Conservation (phyloP, 1,284 basidiomycete species). For the Testicularia cyperi region DNA sequence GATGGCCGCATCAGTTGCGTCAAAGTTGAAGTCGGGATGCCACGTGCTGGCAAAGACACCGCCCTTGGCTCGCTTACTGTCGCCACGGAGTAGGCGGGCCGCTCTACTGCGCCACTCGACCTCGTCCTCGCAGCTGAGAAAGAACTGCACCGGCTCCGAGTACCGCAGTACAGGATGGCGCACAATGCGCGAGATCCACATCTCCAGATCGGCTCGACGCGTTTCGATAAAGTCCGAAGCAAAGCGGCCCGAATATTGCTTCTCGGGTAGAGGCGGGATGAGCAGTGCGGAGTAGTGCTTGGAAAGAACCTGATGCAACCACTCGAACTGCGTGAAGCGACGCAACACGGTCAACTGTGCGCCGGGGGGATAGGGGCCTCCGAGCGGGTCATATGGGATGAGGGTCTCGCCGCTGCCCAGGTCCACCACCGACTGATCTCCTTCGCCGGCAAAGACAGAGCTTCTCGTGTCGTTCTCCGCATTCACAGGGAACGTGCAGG, state of each 20-base stretch:
- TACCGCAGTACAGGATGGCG: conserved; percentile 77
- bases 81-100: conserved; percentile 5
- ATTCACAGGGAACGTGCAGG: conserved; percentile 68
- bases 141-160: conserved; percentile 77
- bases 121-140: conserved; percentile 63
- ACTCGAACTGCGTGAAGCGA: conserved; percentile 80
- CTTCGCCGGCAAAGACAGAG: not conserved
- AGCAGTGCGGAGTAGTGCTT: conserved; percentile 73
- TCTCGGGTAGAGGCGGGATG: conserved; percentile 77
- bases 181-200: conserved; percentile 72
- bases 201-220: conserved; percentile 74
- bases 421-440: not conserved
- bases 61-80: conserved; percentile 1
- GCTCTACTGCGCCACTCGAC: conserved; percentile 19
- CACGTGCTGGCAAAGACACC: conserved; percentile 75
- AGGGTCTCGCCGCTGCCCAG: not conserved
- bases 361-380: conserved; percentile 23
- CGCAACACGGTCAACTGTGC: conserved; percentile 66
- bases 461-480: not conserved
- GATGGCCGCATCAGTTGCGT: conserved; percentile 57
- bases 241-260: conserved; percentile 77
- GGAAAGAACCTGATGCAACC: conserved; percentile 71
- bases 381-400: conserved; percentile 42
- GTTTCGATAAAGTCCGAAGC: conserved; percentile 79
- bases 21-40: conserved; percentile 80